Conservation (phyloP, 208 protist genomes). For the Crithidia mellificae region DNA sequence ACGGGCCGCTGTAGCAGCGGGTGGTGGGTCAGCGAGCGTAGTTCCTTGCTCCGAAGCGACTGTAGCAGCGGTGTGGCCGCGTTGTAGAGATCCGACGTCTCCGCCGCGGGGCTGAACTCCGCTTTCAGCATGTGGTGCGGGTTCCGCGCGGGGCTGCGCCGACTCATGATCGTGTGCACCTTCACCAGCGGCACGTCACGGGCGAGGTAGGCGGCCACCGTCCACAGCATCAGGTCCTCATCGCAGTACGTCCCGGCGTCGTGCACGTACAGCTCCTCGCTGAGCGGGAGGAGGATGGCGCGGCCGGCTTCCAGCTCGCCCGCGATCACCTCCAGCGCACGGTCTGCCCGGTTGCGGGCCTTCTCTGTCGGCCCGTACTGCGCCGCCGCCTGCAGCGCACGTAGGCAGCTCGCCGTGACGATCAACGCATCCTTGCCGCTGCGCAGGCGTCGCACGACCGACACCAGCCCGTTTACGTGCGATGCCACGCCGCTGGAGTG, state of each 20-base stretch:
- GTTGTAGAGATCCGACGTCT: slow-evolving; percentile 58
- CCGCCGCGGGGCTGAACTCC: slow-evolving; percentile 47
- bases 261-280: slow-evolving; percentile 79
- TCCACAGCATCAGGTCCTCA: slow-evolving; percentile 90
- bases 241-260: slow-evolving; percentile 85
- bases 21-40: slow-evolving; percentile 67
- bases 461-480: slow-evolving; percentile 55
- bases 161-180: slow-evolving; percentile 74
- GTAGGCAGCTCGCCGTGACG: slow-evolving; percentile 62
- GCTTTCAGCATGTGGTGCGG: slow-evolving; percentile 76
- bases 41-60: slow-evolving; percentile 66
- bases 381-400: slow-evolving; percentile 41
- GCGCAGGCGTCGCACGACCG: slow-evolving; percentile 51
- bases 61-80: slow-evolving; percentile 55
- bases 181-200: slow-evolving; percentile 80
- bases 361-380: slow-evolving; percentile 35
- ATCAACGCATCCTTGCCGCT: slow-evolving; percentile 83
- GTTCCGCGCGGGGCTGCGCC: slow-evolving; percentile 40
- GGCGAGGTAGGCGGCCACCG: slow-evolving; percentile 73
- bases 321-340: slow-evolving; percentile 67
- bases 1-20: slow-evolving; percentile 45
- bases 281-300: slow-evolving; percentile 58
- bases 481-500: slow-evolving; percentile 64
- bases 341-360: slow-evolving; percentile 33
- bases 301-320: slow-evolving; percentile 77